These are phyloP conservation scores for Halenospora varia DNA, from an alignment of 495 filamentous ascomycete genomes.

Conservation along the genomic window DNA sequence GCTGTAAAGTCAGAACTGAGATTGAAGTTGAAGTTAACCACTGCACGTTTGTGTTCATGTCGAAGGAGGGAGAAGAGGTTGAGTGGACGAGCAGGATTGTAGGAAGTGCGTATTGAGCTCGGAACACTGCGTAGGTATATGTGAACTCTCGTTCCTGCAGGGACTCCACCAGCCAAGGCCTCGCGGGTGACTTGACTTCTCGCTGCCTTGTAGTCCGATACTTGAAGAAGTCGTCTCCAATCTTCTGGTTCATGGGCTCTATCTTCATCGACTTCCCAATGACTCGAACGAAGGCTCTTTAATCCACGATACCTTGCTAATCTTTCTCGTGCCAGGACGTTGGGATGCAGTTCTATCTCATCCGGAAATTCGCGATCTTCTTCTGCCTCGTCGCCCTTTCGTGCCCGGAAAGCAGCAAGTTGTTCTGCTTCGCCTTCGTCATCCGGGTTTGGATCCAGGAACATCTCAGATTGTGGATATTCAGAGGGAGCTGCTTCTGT, in stretches of 20 bases:
- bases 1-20: slow-evolving; percentile 64
- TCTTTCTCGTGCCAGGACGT: slow-evolving; percentile 80
- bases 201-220: slow-evolving; percentile 78
- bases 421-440: slow-evolving; percentile 72
- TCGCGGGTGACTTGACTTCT: slow-evolving; percentile 72
- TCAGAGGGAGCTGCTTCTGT: slow-evolving; percentile 81
- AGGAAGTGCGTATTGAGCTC: slow-evolving; percentile 45
- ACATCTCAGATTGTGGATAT: slow-evolving; percentile 86
- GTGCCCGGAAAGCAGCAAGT: slow-evolving; percentile 72
- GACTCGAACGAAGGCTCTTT: slow-evolving; percentile 80
- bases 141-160: slow-evolving; percentile 74
- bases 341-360: slow-evolving; percentile 90
- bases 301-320: slow-evolving; percentile 82
- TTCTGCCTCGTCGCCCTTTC: slow-evolving; percentile 69
- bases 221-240: slow-evolving; percentile 77
- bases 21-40: slow-evolving; percentile 80
- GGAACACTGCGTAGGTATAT: slow-evolving; percentile 76
- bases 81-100: slow-evolving; percentile 54
- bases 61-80: slow-evolving; percentile 79
- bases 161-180: slow-evolving; percentile 78
- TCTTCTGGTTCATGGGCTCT: slow-evolving; percentile 80
- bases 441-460: slow-evolving; percentile 80
- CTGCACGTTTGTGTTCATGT: slow-evolving; percentile 91
- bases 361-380: slow-evolving; percentile 96
- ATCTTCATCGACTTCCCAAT: slow-evolving; percentile 88